Conservation (phyloP, 371 early-diverging fungal genomes). For the Haplosporangium sp. region DNA sequence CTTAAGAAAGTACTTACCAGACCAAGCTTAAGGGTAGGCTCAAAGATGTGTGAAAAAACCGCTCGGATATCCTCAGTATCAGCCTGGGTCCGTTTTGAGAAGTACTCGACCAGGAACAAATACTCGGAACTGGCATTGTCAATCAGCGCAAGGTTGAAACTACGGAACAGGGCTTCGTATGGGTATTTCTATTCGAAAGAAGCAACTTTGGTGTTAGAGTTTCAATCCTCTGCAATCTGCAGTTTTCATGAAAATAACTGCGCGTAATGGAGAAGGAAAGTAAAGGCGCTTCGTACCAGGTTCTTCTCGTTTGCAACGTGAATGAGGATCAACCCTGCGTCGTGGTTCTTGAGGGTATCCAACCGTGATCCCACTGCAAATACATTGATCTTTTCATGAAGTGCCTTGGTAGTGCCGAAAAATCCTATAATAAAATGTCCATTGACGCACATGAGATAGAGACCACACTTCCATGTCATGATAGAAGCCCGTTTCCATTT, state of each 20-base stretch:
- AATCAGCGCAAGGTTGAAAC: slow-evolving; percentile 84
- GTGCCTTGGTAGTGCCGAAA: slow-evolving; percentile 67
- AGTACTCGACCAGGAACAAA: slow-evolving; percentile 89
- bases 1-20: slow-evolving; percentile 58
- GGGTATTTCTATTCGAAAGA: slow-evolving; percentile 66
- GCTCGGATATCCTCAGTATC: slow-evolving; percentile 59
- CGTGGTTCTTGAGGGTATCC: slow-evolving; percentile 74
- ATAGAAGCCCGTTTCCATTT: background rate
- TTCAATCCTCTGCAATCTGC: background rate
- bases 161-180: slow-evolving; percentile 85
- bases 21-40: slow-evolving; percentile 82
- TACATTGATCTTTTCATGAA: slow-evolving; percentile 81
- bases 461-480: no score
- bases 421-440: slow-evolving; percentile 55
- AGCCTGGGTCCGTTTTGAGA: slow-evolving; percentile 62
- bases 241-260: background rate
- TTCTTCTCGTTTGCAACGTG: slow-evolving; percentile 85
- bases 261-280: no score
- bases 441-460: background rate
- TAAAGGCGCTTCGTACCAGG: slow-evolving; percentile 57
- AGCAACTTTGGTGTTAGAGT: background rate
- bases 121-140: slow-evolving; percentile 96
- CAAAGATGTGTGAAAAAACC: slow-evolving; percentile 80
- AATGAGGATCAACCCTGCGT: slow-evolving; percentile 82
- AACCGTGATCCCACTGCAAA: slow-evolving; percentile 81